Percentiles rank a stretch among this genome's conserved stretches.
These are phyloP conservation scores for Saccharum officinarum DNA, from an alignment of 176 grass and related monocot species.

Conservation along the genomic window DNA sequence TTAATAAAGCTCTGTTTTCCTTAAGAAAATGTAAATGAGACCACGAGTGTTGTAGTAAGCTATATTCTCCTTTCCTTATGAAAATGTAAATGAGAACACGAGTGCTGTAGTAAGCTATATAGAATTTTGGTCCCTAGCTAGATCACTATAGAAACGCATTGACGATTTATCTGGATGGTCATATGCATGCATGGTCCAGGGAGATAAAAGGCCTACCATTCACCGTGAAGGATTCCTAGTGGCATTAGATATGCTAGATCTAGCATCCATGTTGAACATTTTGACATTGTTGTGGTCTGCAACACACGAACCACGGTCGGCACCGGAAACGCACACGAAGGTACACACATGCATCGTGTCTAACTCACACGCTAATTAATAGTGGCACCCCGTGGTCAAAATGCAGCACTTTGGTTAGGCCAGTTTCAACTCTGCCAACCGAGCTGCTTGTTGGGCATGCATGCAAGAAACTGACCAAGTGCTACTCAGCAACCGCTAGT, in stretches of 20 bases:
- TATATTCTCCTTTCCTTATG: neutral
- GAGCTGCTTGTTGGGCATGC: neutral
- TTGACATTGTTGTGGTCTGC: neutral
- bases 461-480: slow-evolving; percentile 10
- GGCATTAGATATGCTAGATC: slow-evolving; percentile 19
- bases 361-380: neutral
- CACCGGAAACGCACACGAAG: neutral
- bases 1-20: no score
- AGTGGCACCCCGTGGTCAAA: slow-evolving; percentile 34
- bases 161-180: neutral
- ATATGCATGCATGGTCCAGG: neutral
- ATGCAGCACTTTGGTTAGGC: slow-evolving; percentile 36
- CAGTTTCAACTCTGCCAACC: slow-evolving; percentile 18
- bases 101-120: neutral
- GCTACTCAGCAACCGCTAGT: neutral
- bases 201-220: neutral
- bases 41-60: neutral
- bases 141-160: neutral
- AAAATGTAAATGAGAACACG: neutral
- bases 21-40: no score
- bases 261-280: slow-evolving; percentile 12
- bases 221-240: slow-evolving; percentile 1
- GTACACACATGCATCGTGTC: neutral
- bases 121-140: neutral
- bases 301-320: neutral